Evolutionary conservation across 352 stramenopile genomes (phyloP), one percentile per base, ranked within the genome.

Genomic region (Pythium rishiriense): DNA sequence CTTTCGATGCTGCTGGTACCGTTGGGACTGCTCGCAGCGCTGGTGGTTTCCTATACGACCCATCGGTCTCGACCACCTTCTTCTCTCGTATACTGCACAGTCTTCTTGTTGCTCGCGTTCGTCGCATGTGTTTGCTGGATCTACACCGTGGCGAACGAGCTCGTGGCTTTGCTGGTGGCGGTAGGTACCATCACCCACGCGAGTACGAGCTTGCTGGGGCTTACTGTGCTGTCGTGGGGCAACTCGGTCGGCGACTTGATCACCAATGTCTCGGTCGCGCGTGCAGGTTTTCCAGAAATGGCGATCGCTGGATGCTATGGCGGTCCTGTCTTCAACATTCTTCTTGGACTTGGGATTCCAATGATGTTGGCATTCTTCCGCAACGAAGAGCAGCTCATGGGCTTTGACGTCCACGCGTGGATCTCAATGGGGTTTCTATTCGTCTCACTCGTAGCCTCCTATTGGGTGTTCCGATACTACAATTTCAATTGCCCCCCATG

Each of bases 41-140:
- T 94, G 0, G 73, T 90, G 35, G 62, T 91, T 12, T 91, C 78
- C 24, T 85, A 88, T 33, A 71, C 71, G 15, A 91, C 83, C 6
- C 84, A 93, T 57, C 75, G 82, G 10, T 89, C 76, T 26, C 81
- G 78, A 9, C 68, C 81, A 15, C 85, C 81, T 26, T 78, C 68
- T 29, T 88, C 83, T 9, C 37, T 76, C 5, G 64, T 66, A 37
- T 69, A 76, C 42, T 85, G 75, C 37, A 64, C 78, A 15, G 29
- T 88, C n/a, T 78, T 93, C 50, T 74, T 95, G 39, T 62, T 72
- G 9, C 64, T 97, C 22, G 85, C 79, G 6, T 91, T 97, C 26
- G 65, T 80, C 12, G 86, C 93, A 17, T 97, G 87, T 60, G 88
- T 97, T 15, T 83, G 83, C 47, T 98, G 91, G 93, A 97, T 98